Conservation (phyloP, 352 stramenopile genomes). For the Phytophthora pini region DNA sequence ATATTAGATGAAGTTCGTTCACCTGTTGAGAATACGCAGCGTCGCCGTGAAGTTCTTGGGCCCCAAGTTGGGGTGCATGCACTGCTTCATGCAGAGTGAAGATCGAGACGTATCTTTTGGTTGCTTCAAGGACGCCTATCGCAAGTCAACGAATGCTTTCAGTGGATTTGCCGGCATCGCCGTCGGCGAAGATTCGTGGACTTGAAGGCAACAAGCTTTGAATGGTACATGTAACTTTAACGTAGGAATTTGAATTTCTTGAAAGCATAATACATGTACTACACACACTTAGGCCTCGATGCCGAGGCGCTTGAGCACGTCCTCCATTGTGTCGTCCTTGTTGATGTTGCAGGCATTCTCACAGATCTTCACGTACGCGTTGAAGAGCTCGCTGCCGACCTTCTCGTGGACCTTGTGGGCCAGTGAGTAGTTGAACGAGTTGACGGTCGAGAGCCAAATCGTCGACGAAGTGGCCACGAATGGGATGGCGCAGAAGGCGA, state of each 20-base stretch:
- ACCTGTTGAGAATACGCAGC: no score
- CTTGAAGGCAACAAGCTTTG: not conserved
- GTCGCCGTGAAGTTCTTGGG: no score
- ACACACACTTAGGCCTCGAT: conserved; percentile 21
- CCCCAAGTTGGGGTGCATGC: no score
- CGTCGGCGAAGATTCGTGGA: not conserved
- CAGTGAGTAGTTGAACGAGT: conserved; percentile 69
- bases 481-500: conserved; percentile 62
- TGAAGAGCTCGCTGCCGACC: conserved; percentile 50
- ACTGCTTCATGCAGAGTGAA: no score
- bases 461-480: conserved; percentile 58
- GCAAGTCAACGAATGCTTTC: no score
- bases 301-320: conserved; percentile 38
- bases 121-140: no score
- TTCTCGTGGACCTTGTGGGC: conserved; percentile 59
- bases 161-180: not conserved
- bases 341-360: conserved; percentile 54
- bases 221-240: not conserved
- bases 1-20: no score
- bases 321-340: conserved; percentile 52
- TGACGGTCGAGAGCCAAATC: conserved; percentile 55
- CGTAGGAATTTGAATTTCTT: conserved; percentile 17
- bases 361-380: conserved; percentile 64
- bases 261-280: conserved; percentile 1
- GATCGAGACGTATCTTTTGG: no score